phyloP scores from a whole-genome alignment of 306 rosid genomes.

The Dryas octopetala region DNA sequence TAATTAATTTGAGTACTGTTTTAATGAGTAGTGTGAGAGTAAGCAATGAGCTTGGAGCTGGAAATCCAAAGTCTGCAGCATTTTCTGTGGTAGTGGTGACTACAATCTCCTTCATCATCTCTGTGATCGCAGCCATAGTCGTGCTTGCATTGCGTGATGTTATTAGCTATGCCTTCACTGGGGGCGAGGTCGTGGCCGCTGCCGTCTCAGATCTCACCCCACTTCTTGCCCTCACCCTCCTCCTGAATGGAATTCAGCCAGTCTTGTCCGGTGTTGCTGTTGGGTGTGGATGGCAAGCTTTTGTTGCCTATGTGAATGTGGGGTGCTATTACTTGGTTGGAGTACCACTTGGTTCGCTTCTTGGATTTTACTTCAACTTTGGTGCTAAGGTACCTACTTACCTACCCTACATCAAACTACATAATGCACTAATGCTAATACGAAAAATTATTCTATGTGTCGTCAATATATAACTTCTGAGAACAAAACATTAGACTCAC shows the following conservation, averaged over 20 bases:
- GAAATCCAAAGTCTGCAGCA: conserved; percentile 67
- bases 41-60: conserved; percentile 76
- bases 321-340: conserved; percentile 69
- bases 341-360: conserved; percentile 54
- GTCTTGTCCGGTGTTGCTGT: conserved; percentile 92
- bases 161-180: conserved; percentile 71
- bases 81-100: conserved; percentile 67
- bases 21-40: conserved; percentile 66
- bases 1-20: not conserved
- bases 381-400: conserved; percentile 61
- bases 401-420: not conserved
- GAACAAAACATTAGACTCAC: too few relatives aligned
- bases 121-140: conserved; percentile 38
- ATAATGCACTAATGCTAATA: not conserved
- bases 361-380: conserved; percentile 61
- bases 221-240: conserved; percentile 57
- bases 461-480: too few relatives aligned
- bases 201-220: conserved; percentile 86
- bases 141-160: conserved; percentile 49
- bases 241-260: conserved; percentile 81
- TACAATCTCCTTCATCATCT: conserved; percentile 49
- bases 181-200: conserved; percentile 67
- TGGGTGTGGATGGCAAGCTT: conserved; percentile 95
- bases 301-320: conserved; percentile 75
- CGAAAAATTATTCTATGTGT: too few relatives aligned